These are phyloP conservation scores for Exophiala aquamarina DNA, from an alignment of 2,329 filamentous ascomycete genomes.

Conservation along the genomic window DNA sequence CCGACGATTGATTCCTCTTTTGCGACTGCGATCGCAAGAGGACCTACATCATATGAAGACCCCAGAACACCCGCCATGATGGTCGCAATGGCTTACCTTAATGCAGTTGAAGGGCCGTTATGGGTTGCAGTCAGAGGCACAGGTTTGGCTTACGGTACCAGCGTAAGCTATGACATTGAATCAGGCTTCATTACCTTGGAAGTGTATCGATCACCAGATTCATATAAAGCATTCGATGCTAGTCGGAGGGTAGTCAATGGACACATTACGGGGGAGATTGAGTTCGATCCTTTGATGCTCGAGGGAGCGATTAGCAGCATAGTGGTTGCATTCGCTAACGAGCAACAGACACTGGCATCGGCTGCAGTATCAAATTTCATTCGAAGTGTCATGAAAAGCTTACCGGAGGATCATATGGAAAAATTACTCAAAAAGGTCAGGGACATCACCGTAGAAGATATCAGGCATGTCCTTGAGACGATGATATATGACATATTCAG, in stretches of 20 bases:
- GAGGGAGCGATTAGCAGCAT: constrained; percentile 90
- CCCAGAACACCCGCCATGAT: constrained; percentile 78
- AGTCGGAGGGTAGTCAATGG: constrained; percentile 72
- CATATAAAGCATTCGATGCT: constrained; percentile 79
- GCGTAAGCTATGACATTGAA: constrained; percentile 75
- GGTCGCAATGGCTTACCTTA: constrained; percentile 87
- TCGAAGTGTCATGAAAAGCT: constrained; percentile 72
- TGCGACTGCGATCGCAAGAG: constrained; percentile 71
- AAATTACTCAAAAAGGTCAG: constrained; percentile 75
- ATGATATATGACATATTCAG: constrained; percentile 79
- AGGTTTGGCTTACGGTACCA: constrained; percentile 86
- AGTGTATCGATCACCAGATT: constrained; percentile 87
- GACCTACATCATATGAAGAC: constrained; percentile 73
- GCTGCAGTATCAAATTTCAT: constrained; percentile 84
- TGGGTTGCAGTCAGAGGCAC: constrained; percentile 93
- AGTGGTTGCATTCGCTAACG: constrained; percentile 81
- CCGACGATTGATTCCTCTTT: constrained; percentile 90
- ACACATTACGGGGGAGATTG: constrained; percentile 68
- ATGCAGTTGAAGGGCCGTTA: constrained; percentile 88
- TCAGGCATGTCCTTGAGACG: constrained; percentile 70
- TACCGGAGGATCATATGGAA: constrained; percentile 76
- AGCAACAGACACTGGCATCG: constrained; percentile 79
- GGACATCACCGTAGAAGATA: constrained; percentile 72
- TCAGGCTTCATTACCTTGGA: constrained; percentile 79
- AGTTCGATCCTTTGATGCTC: constrained; percentile 77